Percentiles rank a stretch among this genome's conserved stretches.
Evolutionary conservation across 495 filamentous ascomycete genomes (phyloP).

Genomic region (Penicillium samsonianum): DNA sequence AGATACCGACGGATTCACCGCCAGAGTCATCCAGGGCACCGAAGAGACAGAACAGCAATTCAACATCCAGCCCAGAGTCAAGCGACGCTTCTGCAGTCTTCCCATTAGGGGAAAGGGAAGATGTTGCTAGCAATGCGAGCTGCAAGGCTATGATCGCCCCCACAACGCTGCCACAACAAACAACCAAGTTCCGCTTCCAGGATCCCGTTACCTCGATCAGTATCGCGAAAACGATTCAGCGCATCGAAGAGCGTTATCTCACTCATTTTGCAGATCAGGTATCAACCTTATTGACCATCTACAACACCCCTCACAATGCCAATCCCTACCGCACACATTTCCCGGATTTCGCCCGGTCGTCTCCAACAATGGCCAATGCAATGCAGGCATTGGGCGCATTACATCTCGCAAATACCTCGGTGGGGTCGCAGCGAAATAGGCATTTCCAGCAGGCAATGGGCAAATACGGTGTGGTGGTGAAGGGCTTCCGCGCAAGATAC

Average conservation of each 20-base stretch:
- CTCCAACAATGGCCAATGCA: constrained; percentile 41
- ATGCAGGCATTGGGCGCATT: constrained; percentile 49
- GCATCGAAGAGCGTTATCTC: constrained; percentile 38
- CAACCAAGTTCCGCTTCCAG: constrained; percentile 28
- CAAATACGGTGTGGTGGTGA: constrained; percentile 43
- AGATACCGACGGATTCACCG: constrained; percentile 6
- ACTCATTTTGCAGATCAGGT: constrained; percentile 43
- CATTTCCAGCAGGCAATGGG: constrained; percentile 47
- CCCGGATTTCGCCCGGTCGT: constrained; percentile 40
- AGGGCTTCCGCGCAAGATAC: constrained; percentile 37
- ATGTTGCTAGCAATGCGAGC: constrained; percentile 13
- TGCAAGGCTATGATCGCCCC: constrained; percentile 27
- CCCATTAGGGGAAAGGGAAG: constrained; percentile 19
- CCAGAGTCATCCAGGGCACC: constrained; percentile 18
- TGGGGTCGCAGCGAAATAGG: constrained; percentile 33
- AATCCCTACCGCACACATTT: constrained; percentile 43
- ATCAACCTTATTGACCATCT: constrained; percentile 41
- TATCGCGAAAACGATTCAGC: constrained; percentile 29
- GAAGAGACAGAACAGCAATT: constrained; percentile 26
- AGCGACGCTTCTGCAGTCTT: constrained; percentile 17
- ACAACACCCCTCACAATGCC: constrained; percentile 38
- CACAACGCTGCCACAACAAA: constrained; percentile 18
- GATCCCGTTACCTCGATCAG: constrained; percentile 27
- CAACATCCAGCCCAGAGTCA: constrained; percentile 11
- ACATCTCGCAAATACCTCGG: constrained; percentile 45